These are phyloP conservation scores for Plantago elongata DNA, from an alignment of 257 asterid species.

Conservation along the genomic window DNA sequence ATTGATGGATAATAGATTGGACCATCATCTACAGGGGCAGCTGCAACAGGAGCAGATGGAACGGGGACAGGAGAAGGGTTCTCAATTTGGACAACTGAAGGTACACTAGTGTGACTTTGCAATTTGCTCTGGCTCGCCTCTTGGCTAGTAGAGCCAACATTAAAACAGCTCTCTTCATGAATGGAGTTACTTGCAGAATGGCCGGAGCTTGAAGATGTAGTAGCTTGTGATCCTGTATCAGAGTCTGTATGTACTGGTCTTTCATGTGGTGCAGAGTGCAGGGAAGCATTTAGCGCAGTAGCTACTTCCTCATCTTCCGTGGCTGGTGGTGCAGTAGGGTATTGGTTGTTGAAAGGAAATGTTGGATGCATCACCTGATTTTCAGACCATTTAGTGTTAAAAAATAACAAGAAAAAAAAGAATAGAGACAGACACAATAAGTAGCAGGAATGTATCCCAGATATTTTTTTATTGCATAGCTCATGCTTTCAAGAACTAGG, in stretches of 20 bases:
- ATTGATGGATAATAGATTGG: conserved; percentile 77
- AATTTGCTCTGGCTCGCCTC: conserved; percentile 28
- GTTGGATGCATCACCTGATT: conserved; percentile 55
- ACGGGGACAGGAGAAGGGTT: conserved; percentile 26
- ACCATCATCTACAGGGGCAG: conserved; percentile 33
- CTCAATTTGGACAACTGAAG: conserved; percentile 26
- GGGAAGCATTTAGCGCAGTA: conserved; percentile 70
- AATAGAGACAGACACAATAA: background rate
- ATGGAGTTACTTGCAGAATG: conserved; percentile 18
- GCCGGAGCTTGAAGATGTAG: conserved; percentile 36
- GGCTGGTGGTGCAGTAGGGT: conserved; percentile 44
- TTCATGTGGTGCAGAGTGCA: conserved; percentile 37
- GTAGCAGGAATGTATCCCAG: background rate
- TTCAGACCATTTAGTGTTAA: conserved; percentile 2
- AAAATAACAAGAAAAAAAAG: background rate
- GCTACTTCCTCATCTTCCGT: conserved; percentile 53
- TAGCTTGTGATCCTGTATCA: conserved; percentile 28
- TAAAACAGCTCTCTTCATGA: conserved; percentile 20
- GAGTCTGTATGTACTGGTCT: conserved; percentile 28
- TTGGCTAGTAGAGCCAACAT: conserved; percentile 30
- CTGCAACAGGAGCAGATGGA: conserved; percentile 58
- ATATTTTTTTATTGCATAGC: background rate
- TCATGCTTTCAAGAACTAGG: background rate
- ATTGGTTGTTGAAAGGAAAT: conserved; percentile 43
- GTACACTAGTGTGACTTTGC: conserved; percentile 14